Conservation (phyloP, 1,284 basidiomycete genomes). For the Trichosporon coremiiforme region DNA sequence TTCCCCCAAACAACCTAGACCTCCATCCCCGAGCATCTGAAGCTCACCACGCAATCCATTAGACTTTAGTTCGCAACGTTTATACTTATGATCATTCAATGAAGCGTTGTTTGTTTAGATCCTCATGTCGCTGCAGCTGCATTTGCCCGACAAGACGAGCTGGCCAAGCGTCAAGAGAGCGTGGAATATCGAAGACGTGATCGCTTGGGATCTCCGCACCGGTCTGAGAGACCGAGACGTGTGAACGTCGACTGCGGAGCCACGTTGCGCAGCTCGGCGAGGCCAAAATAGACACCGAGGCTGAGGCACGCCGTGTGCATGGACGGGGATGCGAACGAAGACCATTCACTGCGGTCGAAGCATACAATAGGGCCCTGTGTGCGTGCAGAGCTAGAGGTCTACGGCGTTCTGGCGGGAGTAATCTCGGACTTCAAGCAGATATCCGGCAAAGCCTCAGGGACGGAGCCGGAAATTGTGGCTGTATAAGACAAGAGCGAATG, state of each 20-base stretch:
- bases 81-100: conserved; percentile 13
- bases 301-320: neutral
- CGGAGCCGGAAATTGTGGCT: neutral
- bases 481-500: neutral
- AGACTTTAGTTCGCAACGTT: conserved; percentile 19
- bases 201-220: neutral
- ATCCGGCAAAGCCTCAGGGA: neutral
- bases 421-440: conserved; percentile 6
- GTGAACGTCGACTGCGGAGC: conserved; percentile 3
- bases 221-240: neutral
- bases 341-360: neutral
- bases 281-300: neutral
- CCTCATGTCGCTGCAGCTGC: neutral
- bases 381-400: too few species aligned
- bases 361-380: neutral
- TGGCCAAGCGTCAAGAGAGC: neutral
- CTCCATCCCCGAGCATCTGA: conserved; percentile 1
- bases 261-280: neutral
- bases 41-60: neutral
- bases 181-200: too few species aligned
- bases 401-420: neutral
- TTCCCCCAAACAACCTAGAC: conserved; percentile 11
- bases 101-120: conserved; percentile 15
- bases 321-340: neutral
- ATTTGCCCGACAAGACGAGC: neutral